Conservation (phyloP, 164 flowering plant species). For the Cinnamomum chago region DNA sequence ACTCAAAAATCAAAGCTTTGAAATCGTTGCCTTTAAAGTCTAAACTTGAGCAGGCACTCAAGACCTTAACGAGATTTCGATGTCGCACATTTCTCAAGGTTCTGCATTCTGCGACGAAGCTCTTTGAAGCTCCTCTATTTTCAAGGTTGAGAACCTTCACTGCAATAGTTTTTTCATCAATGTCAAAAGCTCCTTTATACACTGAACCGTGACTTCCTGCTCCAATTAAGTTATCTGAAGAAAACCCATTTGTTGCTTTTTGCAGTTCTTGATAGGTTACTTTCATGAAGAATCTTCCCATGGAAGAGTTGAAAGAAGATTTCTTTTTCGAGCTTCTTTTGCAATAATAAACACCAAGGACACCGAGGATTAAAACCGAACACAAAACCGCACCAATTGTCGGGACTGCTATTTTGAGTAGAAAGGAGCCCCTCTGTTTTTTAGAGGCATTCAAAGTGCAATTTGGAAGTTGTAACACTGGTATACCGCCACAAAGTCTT, state of each 20-base stretch:
- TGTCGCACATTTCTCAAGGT: constrained; percentile 27
- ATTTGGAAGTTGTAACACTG: not conserved
- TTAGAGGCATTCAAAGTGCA: not conserved
- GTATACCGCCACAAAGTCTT: constrained; percentile 2
- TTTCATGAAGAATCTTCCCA: not conserved
- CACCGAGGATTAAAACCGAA: not conserved
- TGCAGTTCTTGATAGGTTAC: constrained; percentile 19
- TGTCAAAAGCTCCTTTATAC: constrained; percentile 21
- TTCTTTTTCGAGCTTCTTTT: constrained; percentile 1
- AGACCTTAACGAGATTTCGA: constrained; percentile 31
- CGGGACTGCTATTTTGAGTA: not conserved
- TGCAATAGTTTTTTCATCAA: constrained; percentile 16
- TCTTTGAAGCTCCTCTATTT: constrained; percentile 22
- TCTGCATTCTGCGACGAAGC: constrained; percentile 30
- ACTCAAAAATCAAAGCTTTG: constrained; percentile 29
- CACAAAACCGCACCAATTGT: not conserved
- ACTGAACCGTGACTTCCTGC: constrained; percentile 35
- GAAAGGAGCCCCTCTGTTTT: not conserved
- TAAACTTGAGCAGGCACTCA: constrained; percentile 23
- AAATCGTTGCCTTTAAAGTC: constrained; percentile 31
- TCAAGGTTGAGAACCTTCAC: constrained; percentile 33
- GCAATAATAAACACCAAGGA: not conserved
- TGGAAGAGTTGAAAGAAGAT: not conserved
- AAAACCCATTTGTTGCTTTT: constrained; percentile 24
- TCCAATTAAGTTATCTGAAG: constrained; percentile 26